phyloP scores from a whole-genome alignment of 345 rosid species.

The Syzygium aromaticum region DNA sequence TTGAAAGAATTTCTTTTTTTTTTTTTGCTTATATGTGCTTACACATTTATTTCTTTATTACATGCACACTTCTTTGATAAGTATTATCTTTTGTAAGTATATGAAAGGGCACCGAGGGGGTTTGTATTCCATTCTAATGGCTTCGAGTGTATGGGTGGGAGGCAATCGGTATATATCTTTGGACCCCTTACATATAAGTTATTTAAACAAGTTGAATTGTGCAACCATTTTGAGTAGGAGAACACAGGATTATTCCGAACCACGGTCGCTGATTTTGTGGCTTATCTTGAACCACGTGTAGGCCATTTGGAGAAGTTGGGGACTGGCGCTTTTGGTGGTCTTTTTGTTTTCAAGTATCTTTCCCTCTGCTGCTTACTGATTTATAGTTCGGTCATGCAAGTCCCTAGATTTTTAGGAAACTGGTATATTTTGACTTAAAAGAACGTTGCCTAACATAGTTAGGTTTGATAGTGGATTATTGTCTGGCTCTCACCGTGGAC shows the following conservation, averaged over 20 bases:
- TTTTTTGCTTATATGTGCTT: not conserved
- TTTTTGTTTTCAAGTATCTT: not conserved
- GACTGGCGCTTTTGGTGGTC: not conserved
- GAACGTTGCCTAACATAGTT: not conserved
- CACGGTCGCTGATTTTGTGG: not conserved
- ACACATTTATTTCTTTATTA: not conserved
- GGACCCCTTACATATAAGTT: not conserved
- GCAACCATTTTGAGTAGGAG: not conserved
- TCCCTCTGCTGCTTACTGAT: not conserved
- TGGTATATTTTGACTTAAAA: not conserved
- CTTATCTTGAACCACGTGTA: too few relatives aligned
- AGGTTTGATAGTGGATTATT: not conserved
- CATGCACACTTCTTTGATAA: not conserved
- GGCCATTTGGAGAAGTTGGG: not conserved
- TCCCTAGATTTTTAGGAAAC: not conserved
- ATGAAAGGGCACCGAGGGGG: not conserved
- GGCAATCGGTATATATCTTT: not conserved
- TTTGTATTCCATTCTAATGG: not conserved
- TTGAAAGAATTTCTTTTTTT: not conserved
- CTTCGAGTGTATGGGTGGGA: not conserved
- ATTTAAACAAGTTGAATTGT: not conserved
- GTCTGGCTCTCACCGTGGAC: too few relatives aligned
- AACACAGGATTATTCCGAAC: not conserved
- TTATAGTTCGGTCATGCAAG: not conserved
- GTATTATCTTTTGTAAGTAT: not conserved